These are phyloP conservation scores for Fusarium pseudonygamai DNA, from an alignment of 2,329 filamentous ascomycete genomes.

Conservation along the genomic window DNA sequence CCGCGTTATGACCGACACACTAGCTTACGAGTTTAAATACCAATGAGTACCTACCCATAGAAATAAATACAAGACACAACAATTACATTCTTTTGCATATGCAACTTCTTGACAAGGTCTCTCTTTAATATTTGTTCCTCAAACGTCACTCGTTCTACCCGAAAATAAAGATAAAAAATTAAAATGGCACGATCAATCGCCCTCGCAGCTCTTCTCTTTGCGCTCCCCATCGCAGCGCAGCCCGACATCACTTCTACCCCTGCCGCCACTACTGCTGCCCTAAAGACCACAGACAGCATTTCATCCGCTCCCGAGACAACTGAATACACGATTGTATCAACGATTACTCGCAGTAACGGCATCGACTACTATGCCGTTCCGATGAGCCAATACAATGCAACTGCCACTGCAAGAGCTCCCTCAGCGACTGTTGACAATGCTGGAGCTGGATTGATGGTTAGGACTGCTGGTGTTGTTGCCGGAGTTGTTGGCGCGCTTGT, in stretches of 20 bases:
- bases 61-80: background rate
- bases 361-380: background rate
- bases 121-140: background rate
- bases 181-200: background rate
- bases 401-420: background rate
- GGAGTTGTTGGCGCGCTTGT: background rate
- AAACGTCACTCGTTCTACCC: background rate
- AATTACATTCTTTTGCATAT: accelerated
- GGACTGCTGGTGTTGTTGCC: background rate
- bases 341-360: background rate
- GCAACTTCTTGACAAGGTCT: accelerated
- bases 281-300: background rate
- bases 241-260: background rate
- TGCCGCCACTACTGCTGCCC: accelerated
- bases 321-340: background rate
- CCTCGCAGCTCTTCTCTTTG: background rate
- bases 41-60: accelerated
- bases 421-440: background rate
- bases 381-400: background rate
- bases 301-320: background rate
- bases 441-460: background rate
- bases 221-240: background rate
- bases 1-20: background rate
- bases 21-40: accelerated
- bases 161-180: no score